A percentile compares a stretch with the other conserved stretches of the same genome.
phyloP scores from a whole-genome alignment of 148 eudicot species.

The Euryodendron excelsum region DNA sequence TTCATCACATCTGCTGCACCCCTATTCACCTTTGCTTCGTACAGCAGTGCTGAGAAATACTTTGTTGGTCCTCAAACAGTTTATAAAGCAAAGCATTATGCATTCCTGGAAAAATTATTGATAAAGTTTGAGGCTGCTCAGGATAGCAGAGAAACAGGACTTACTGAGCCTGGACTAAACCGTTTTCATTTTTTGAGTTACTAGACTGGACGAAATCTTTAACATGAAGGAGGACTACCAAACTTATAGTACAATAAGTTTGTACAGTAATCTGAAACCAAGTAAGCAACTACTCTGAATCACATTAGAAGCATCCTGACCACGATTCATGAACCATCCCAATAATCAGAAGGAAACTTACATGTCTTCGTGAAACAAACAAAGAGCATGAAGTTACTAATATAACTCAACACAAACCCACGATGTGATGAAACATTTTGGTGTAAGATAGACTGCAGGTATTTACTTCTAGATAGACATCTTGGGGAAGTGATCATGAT shows the following conservation, averaged over 20 bases:
- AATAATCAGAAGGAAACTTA: background rate
- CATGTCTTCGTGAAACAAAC: background rate
- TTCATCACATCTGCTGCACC: no score
- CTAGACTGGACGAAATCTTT: no score
- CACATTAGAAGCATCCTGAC: background rate
- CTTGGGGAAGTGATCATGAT: background rate
- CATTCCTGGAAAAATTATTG: no score
- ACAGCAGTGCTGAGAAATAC: background rate
- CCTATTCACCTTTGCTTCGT: no score
- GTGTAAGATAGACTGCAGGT: background rate
- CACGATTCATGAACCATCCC: background rate
- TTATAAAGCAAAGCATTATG: background rate
- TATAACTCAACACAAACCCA: background rate
- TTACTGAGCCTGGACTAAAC: no score
- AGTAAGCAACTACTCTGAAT: no score
- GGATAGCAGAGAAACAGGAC: no score
- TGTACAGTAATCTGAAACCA: no score
- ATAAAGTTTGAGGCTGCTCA: no score
- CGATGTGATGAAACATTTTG: background rate
- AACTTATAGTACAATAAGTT: no score
- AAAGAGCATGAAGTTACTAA: background rate
- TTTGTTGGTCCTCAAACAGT: background rate
- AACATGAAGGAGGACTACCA: no score
- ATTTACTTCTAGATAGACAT: background rate
- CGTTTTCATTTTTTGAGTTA: no score